Evolutionary conservation across 2,329 filamentous ascomycete genomes (phyloP).

Genomic region (Phialophora expanda): DNA sequence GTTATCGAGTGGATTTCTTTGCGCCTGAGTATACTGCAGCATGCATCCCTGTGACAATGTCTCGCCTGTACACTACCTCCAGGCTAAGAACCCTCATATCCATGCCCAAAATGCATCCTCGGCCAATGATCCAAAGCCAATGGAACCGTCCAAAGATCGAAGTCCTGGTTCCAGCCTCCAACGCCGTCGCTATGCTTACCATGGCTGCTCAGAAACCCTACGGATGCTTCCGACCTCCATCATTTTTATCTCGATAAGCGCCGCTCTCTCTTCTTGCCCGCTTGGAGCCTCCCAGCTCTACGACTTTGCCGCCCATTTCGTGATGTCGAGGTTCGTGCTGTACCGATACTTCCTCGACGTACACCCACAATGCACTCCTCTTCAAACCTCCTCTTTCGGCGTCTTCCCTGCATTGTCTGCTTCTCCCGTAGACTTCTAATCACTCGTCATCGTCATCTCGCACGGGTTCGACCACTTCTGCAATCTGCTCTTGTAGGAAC

Average conservation of each 20-base stretch:
- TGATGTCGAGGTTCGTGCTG: neutral
- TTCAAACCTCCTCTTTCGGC: neutral
- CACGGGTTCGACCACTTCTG: slow-evolving; percentile 56
- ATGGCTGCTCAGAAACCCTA: neutral
- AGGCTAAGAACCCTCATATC: neutral
- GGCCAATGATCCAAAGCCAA: neutral
- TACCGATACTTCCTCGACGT: neutral
- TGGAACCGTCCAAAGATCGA: neutral
- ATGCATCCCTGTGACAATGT: neutral
- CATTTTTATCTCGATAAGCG: neutral
- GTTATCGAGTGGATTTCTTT: neutral
- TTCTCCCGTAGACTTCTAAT: slow-evolving; percentile 12
- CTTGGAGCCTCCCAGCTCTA: neutral
- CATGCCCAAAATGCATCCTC: neutral
- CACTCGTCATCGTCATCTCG: slow-evolving; percentile 46
- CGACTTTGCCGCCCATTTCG: neutral
- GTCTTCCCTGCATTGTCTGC: neutral
- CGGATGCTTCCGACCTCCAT: neutral
- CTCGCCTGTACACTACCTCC: neutral
- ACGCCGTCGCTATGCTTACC: slow-evolving; percentile 8
- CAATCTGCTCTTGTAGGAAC: slow-evolving; percentile 58
- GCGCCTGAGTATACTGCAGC: neutral
- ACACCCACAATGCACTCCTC: neutral
- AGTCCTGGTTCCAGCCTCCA: neutral
- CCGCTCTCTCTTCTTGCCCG: neutral